Conservation (phyloP, 2,329 filamentous ascomycete genomes). For the Salinomyces thailandicus region DNA sequence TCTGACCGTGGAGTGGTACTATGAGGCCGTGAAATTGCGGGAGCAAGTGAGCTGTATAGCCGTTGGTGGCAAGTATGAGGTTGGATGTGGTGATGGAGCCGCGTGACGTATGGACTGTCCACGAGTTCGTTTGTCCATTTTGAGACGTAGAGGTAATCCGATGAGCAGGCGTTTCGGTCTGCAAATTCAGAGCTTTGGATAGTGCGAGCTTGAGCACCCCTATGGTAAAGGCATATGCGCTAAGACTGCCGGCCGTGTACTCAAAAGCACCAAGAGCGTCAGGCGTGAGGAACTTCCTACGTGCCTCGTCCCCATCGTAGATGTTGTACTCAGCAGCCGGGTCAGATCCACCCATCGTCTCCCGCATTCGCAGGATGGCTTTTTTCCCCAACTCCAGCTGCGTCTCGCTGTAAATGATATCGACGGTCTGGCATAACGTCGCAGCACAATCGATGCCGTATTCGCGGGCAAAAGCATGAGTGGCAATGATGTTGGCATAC, state of each 20-base stretch:
- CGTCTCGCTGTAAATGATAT: conserved; percentile 45
- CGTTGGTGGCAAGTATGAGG: conserved; percentile 22
- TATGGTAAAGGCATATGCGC: conserved; percentile 31
- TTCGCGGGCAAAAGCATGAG: conserved; percentile 43
- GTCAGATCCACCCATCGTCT: conserved; percentile 34
- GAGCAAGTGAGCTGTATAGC: conserved; percentile 18
- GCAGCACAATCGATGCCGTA: conserved; percentile 43
- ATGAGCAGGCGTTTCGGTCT: conserved; percentile 41
- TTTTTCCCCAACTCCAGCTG: conserved; percentile 31
- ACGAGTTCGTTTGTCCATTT: conserved; percentile 3
- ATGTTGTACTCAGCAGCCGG: conserved; percentile 37
- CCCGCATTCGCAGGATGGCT: conserved; percentile 38
- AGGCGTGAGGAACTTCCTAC: conserved; percentile 28
- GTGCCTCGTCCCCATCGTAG: conserved; percentile 34
- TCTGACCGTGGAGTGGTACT: conserved; percentile 32
- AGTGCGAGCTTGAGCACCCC: conserved; percentile 37
- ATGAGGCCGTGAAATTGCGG: conserved; percentile 20
- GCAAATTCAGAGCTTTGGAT: conserved; percentile 38
- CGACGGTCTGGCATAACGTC: conserved; percentile 43
- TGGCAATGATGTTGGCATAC: conserved; percentile 39
- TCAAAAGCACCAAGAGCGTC: conserved; percentile 37
- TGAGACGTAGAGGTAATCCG: not conserved
- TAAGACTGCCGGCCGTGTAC: conserved; percentile 37
- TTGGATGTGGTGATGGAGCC: conserved; percentile 18
- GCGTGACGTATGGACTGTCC: conserved; percentile 15